These are phyloP conservation scores for Chalaropsis thielavioides DNA, from an alignment of 2,329 filamentous ascomycete species.

Conservation along the genomic window DNA sequence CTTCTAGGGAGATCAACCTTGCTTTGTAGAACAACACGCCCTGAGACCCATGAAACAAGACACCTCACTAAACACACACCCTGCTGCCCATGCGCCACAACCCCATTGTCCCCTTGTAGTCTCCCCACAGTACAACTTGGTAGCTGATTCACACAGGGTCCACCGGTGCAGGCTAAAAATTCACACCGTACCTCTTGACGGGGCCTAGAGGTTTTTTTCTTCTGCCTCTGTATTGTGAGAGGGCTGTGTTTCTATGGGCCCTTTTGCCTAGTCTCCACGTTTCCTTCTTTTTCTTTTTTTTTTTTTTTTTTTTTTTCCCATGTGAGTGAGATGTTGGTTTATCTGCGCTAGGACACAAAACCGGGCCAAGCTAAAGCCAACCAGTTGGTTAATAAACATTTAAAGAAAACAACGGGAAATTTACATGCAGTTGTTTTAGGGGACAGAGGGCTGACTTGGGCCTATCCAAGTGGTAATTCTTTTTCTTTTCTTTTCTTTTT, in stretches of 20 bases:
- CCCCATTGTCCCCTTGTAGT: background rate
- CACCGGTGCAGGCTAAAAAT: background rate
- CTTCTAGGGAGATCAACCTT: background rate
- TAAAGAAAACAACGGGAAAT: background rate
- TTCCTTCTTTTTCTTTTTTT: background rate
- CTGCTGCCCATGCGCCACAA: background rate
- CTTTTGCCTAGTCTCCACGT: background rate
- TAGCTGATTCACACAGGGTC: constrained; percentile 3
- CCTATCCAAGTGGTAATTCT: background rate
- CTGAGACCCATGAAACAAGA: background rate
- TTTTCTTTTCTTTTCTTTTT: too few relatives aligned
- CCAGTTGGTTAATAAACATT: background rate
- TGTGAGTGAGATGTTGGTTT: background rate
- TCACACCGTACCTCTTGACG: background rate
- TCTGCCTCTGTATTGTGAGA: background rate
- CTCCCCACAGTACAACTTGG: background rate
- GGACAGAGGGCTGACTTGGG: background rate
- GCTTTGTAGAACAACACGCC: background rate
- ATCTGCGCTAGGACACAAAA: background rate
- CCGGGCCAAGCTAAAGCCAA: background rate
- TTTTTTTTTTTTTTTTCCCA: background rate
- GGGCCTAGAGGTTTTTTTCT: background rate
- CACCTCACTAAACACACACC: background rate
- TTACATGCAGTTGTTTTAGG: background rate
- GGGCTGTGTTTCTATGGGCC: constrained; percentile 1